These are phyloP conservation scores for Neurospora cerealis DNA, from an alignment of 495 filamentous ascomycete species.

Conservation along the genomic window DNA sequence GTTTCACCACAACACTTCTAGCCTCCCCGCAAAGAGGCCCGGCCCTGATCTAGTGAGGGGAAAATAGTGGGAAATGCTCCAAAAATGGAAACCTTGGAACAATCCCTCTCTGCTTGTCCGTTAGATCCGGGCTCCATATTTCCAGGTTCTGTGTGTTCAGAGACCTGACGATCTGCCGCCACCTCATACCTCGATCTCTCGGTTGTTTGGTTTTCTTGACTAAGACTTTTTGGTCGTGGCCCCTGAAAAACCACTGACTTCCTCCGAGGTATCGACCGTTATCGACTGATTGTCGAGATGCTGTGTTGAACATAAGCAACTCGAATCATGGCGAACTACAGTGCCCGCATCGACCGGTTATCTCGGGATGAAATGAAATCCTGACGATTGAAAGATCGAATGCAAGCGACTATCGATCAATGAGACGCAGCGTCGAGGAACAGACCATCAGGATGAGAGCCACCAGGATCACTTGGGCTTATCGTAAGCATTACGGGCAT, in stretches of 20 bases:
- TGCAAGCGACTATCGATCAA: neutral
- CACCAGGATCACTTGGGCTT: neutral
- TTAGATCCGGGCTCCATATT: neutral
- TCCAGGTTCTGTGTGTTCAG: neutral
- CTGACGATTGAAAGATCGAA: neutral
- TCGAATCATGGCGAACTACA: neutral
- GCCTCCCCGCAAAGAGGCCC: neutral
- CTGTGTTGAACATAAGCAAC: neutral
- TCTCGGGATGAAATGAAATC: neutral
- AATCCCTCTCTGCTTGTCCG: neutral
- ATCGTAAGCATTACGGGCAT: neutral
- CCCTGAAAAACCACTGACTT: neutral
- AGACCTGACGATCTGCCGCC: neutral
- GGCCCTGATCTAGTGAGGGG: neutral
- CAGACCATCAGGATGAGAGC: neutral
- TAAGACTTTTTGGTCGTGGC: neutral
- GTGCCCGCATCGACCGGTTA: neutral
- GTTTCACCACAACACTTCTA: neutral
- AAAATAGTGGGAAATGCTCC: neutral
- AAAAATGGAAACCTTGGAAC: neutral
- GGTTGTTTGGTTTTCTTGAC: neutral
- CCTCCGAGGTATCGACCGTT: neutral
- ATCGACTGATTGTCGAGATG: neutral
- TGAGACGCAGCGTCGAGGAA: neutral
- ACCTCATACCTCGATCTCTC: neutral